Evolutionary conservation across 2,329 filamentous ascomycete genomes (phyloP).

Genomic region (Leptographium lundbergii): DNA sequence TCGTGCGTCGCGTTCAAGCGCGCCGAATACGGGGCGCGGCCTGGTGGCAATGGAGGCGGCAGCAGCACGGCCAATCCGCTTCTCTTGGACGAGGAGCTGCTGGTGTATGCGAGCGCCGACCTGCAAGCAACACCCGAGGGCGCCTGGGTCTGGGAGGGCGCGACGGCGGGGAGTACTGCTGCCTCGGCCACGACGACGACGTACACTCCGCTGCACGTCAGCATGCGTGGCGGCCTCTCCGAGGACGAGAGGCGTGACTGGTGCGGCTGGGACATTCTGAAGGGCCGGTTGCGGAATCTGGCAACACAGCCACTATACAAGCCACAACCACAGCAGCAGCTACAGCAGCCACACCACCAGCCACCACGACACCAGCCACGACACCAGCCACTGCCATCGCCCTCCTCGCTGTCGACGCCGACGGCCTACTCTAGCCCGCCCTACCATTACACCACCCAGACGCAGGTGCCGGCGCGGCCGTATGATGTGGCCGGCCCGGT

Average conservation of each 20-base stretch:
- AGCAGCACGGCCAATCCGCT: constrained; percentile 19
- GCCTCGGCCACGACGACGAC: no score
- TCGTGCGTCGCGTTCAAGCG: constrained; percentile 47
- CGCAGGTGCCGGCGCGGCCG: constrained; percentile 6
- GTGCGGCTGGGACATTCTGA: constrained; percentile 69
- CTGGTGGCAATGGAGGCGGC: constrained; percentile 14
- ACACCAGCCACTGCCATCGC: neutral
- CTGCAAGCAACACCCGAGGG: constrained; percentile 66
- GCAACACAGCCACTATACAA: neutral
- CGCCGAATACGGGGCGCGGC: constrained; percentile 20
- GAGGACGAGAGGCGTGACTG: constrained; percentile 52
- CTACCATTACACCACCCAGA: constrained; percentile 7
- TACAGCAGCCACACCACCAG: neutral
- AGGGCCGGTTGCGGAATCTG: constrained; percentile 47
- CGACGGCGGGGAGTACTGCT: neutral
- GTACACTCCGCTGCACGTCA: neutral
- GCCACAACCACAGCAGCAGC: neutral
- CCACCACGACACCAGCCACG: neutral
- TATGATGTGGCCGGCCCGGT: constrained; percentile 8
- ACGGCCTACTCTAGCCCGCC: neutral
- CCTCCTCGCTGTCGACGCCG: no score
- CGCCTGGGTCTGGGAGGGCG: constrained; percentile 63
- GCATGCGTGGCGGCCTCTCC: constrained; percentile 28
- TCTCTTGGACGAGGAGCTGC: constrained; percentile 66
- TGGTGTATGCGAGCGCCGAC: constrained; percentile 78